Conservation (phyloP, 345 rosid species). For the Salix arbutifolia region DNA sequence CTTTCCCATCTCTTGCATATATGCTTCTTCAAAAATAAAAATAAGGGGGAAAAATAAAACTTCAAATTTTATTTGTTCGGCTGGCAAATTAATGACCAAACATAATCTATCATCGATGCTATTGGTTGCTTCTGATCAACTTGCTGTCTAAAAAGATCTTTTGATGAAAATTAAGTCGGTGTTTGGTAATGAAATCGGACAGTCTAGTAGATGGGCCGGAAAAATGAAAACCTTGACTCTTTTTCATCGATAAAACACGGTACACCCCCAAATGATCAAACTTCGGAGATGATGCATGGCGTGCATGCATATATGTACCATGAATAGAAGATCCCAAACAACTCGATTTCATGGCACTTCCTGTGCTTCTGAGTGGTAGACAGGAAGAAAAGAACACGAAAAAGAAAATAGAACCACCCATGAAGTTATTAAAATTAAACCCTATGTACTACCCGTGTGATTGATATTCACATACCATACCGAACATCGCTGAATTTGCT, state of each 20-base stretch:
- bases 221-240: not conserved
- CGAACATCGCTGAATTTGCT: conserved; percentile 54
- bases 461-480: conserved; percentile 29
- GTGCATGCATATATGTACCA: not conserved
- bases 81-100: not conserved
- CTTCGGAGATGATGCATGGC: conserved; percentile 8
- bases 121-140: not conserved
- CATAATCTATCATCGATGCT: not conserved
- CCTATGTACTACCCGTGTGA: not conserved
- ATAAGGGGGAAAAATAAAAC: no score
- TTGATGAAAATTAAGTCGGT: not conserved
- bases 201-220: not conserved
- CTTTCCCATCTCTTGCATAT: no score
- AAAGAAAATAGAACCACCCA: not conserved
- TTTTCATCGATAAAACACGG: not conserved
- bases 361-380: not conserved
- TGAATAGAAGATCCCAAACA: not conserved
- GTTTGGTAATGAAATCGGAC: not conserved
- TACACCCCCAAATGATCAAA: not conserved
- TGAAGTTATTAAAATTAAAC: not conserved
- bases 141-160: not conserved
- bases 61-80: not conserved
- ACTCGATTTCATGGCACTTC: not conserved
- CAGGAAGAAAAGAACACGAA: not conserved
- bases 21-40: not conserved